phyloP scores from a whole-genome alignment of 2,329 filamentous ascomycete genomes.

The Fonsecaea multimorphosa region DNA sequence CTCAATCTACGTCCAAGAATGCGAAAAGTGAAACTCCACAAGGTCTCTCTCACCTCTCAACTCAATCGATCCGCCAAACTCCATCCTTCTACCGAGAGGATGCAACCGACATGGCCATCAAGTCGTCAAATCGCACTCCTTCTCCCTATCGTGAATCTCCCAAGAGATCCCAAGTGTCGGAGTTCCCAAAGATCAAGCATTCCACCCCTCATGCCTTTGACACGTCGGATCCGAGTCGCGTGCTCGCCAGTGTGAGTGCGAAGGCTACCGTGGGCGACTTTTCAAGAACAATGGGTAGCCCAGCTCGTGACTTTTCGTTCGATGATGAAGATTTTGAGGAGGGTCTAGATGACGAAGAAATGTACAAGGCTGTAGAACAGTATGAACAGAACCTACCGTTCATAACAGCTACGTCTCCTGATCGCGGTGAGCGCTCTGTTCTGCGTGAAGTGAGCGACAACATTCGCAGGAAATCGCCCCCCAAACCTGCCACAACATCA shows the following conservation, averaged over 20 bases:
- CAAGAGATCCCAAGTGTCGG: not conserved
- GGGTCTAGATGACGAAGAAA: slow-evolving; percentile 50
- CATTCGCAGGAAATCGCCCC: slow-evolving; percentile 42
- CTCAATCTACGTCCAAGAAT: slow-evolving; percentile 8
- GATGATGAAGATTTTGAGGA: slow-evolving; percentile 50
- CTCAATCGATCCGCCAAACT: slow-evolving; percentile 35
- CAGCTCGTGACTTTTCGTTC: slow-evolving; percentile 37
- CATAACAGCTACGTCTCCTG: not conserved
- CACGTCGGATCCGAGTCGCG: slow-evolving; percentile 4
- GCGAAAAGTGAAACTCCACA: not conserved
- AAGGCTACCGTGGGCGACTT: slow-evolving; percentile 32
- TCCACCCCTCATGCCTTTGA: slow-evolving; percentile 2
- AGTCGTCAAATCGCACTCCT: slow-evolving; percentile 4
- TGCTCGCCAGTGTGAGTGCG: slow-evolving; percentile 37
- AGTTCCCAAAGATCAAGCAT: not conserved
- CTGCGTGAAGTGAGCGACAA: slow-evolving; percentile 38
- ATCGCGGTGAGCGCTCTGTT: slow-evolving; percentile 16
- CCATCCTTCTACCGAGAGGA: slow-evolving; percentile 18
- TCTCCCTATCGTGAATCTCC: slow-evolving; percentile 9
- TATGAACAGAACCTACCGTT: slow-evolving; percentile 43
- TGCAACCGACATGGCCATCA: not conserved
- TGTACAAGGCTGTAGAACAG: slow-evolving; percentile 51
- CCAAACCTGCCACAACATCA: slow-evolving; percentile 6
- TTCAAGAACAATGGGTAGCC: slow-evolving; percentile 52
- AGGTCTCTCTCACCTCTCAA: slow-evolving; percentile 20